These are phyloP conservation scores for Verticillium alfalfae DNA, from an alignment of 2,329 filamentous ascomycete genomes.

Conservation along the genomic window DNA sequence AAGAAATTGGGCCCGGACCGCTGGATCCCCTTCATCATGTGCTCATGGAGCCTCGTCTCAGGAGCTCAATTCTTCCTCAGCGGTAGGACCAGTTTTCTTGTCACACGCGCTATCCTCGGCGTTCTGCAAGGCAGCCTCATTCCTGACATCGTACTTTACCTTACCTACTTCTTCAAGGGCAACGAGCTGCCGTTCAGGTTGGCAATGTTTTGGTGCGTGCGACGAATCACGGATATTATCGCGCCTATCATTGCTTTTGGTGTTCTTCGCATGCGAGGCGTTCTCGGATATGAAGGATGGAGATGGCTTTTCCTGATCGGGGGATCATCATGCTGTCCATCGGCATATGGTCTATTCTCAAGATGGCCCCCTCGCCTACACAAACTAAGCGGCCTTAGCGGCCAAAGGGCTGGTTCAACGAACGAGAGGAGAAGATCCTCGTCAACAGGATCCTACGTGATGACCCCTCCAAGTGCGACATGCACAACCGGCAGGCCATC, in stretches of 20 bases:
- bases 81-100: constrained; percentile 30
- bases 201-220: constrained; percentile 18
- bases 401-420: constrained; percentile 50
- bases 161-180: constrained; percentile 20
- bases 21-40: constrained; percentile 21
- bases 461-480: constrained; percentile 48
- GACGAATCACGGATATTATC: constrained; percentile 17
- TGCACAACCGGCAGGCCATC: constrained; percentile 49
- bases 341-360: constrained; percentile 21
- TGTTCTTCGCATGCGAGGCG: constrained; percentile 18
- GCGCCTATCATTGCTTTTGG: constrained; percentile 20
- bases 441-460: constrained; percentile 51
- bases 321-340: constrained; percentile 15
- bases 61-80: constrained; percentile 22
- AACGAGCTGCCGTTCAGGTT: constrained; percentile 18
- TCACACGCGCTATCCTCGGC: constrained; percentile 30
- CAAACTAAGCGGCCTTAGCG: constrained; percentile 39
- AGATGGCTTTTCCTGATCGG: constrained; percentile 15
- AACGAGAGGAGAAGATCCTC: constrained; percentile 51
- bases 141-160: constrained; percentile 17
- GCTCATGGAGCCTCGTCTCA: constrained; percentile 13
- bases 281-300: constrained; percentile 17
- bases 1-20: constrained; percentile 38
- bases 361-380: constrained; percentile 22
- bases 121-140: constrained; percentile 41